Percentiles rank a stretch among this genome's conserved stretches.
These are phyloP conservation scores for Alternaria sp. DNA, from an alignment of 2,329 filamentous ascomycete species.

Conservation along the genomic window DNA sequence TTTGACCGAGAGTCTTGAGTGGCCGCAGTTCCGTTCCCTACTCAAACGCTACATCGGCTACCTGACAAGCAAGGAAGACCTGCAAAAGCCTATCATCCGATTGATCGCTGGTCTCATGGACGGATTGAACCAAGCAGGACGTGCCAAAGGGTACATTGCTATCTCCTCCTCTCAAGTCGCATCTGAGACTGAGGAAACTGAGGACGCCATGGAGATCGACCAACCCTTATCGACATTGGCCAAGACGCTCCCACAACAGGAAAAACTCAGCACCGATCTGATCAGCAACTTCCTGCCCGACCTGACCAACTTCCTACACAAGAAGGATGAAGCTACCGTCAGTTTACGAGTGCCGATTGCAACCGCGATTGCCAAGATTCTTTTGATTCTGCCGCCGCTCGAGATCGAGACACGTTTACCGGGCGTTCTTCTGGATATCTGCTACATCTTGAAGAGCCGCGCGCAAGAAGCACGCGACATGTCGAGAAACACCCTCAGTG, in stretches of 20 bases:
- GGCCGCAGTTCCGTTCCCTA: conserved; percentile 86
- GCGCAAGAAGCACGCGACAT: conserved; percentile 88
- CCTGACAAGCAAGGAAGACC: conserved; percentile 77
- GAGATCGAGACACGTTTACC: conserved; percentile 78
- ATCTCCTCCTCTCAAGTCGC: conserved; percentile 45
- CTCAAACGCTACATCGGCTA: conserved; percentile 85
- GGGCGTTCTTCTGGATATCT: conserved; percentile 86
- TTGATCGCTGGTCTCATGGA: conserved; percentile 84
- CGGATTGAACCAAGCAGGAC: conserved; percentile 66
- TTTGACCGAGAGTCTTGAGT: conserved; percentile 79
- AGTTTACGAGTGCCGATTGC: conserved; percentile 91
- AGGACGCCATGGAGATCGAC: conserved; percentile 35
- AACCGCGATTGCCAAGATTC: conserved; percentile 84
- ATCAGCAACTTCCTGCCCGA: conserved; percentile 77
- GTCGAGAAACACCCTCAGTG: conserved; percentile 83
- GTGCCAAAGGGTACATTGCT: conserved; percentile 41
- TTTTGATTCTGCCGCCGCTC: conserved; percentile 77
- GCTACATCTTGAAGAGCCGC: conserved; percentile 88
- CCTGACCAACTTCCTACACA: conserved; percentile 83
- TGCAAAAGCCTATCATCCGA: conserved; percentile 84
- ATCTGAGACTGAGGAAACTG: conserved; percentile 20
- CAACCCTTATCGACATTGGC: conserved; percentile 56
- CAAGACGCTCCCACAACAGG: conserved; percentile 68
- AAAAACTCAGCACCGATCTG: conserved; percentile 75
- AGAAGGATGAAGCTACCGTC: conserved; percentile 94